Evolutionary conservation across 148 eudicot species (phyloP).

Genomic region (Oxyria digyna): DNA sequence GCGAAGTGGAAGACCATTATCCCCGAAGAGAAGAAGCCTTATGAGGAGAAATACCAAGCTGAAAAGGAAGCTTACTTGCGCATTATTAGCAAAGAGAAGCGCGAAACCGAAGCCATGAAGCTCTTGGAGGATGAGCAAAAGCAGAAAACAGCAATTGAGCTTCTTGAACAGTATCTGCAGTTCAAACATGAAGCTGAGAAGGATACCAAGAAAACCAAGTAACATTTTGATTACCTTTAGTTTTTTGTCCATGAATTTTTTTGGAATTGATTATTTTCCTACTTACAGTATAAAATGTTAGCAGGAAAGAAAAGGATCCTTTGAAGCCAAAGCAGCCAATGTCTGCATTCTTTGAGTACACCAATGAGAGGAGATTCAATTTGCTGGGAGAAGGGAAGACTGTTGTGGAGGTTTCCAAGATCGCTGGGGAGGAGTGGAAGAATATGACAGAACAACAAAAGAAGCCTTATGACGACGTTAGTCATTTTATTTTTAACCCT

Average conservation of each 20-base stretch:
- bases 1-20: conserved; percentile 71
- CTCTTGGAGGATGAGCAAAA: conserved; percentile 80
- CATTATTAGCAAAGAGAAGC: conserved; percentile 60
- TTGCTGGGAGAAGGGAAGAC: conserved; percentile 54
- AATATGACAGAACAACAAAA: conserved; percentile 61
- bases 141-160: conserved; percentile 82
- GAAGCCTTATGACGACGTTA: conserved; percentile 64
- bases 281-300: not conserved
- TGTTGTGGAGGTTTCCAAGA: conserved; percentile 71
- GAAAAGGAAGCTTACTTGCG: conserved; percentile 83
- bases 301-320: conserved; percentile 48
- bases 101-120: conserved; percentile 82
- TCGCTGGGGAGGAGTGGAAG: conserved; percentile 89
- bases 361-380: conserved; percentile 45
- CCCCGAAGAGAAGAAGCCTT: conserved; percentile 85
- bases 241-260: not conserved
- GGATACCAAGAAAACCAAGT: conserved; percentile 69
- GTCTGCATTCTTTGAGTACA: conserved; percentile 71
- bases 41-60: conserved; percentile 71
- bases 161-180: conserved; percentile 82
- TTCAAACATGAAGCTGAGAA: conserved; percentile 59
- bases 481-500: not conserved
- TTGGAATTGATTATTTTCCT: not conserved
- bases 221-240: not conserved
- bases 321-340: conserved; percentile 81